phyloP scores from a whole-genome alignment of 192 early-diverging fungal species.

The Coemansia sp. region DNA sequence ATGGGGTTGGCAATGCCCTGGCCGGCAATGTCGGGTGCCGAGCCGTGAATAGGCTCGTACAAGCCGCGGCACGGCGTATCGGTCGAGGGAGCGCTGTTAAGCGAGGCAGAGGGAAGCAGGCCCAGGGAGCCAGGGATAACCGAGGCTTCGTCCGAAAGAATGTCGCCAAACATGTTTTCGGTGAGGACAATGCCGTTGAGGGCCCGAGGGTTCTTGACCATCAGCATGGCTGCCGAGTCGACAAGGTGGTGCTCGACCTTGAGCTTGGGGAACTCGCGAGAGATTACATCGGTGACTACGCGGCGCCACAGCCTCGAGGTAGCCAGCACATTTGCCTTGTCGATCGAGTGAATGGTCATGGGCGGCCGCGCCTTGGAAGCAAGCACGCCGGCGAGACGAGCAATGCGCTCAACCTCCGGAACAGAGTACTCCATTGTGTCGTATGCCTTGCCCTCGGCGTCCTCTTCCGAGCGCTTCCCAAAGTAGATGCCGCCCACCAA shows the following conservation, averaged over 20 bases:
- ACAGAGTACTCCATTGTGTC: conserved; percentile 95
- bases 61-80: conserved; percentile 74
- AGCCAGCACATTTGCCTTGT: conserved; percentile 98
- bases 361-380: conserved; percentile 77
- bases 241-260: conserved; percentile 90
- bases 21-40: conserved; percentile 98
- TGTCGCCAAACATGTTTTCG: conserved; percentile 99
- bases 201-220: conserved; percentile 85
- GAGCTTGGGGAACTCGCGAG: conserved; percentile 87
- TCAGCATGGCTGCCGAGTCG: conserved; percentile 95
- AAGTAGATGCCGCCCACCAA: conserved; percentile 98
- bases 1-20: conserved; percentile 96
- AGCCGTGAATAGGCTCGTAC: conserved; percentile 99
- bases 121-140: conserved; percentile 95
- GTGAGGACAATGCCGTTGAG: conserved; percentile 96
- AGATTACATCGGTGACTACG: conserved; percentile 85
- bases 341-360: conserved; percentile 90
- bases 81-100: conserved; percentile 83
- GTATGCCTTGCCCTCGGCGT: conserved; percentile 77
- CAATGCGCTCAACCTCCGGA: conserved; percentile 90
- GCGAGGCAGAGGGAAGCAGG: conserved; percentile 86
- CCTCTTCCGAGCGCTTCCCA: conserved; percentile 87
- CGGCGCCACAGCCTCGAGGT: conserved; percentile 97
- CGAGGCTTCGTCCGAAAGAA: conserved; percentile 91
- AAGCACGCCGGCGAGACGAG: conserved; percentile 87